A percentile compares a stretch with the other conserved stretches of the same genome.
Conservation (phyloP, 805 yeast genomes). For the Candida namnaoensis region DNA sequence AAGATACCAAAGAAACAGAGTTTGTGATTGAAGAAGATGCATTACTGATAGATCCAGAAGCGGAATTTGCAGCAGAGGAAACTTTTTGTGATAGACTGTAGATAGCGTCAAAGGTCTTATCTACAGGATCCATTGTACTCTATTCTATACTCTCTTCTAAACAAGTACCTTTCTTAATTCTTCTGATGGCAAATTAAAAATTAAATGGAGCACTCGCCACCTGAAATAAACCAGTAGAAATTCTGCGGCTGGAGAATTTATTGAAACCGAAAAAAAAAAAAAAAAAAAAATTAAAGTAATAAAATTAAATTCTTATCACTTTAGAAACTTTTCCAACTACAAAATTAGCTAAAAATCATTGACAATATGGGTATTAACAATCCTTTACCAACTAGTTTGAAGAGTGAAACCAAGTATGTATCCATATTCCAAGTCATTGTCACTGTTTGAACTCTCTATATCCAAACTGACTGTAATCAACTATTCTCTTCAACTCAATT, state of each 20-base stretch:
- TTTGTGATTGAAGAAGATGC: not conserved
- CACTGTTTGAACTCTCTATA: not conserved
- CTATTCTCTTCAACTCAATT: too few relatives aligned
- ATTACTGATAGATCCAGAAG: not conserved
- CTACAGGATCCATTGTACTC: not conserved
- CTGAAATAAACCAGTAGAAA: too few relatives aligned
- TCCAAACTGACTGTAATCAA: too few relatives aligned
- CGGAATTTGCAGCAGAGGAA: not conserved
- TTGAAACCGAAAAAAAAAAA: not conserved
- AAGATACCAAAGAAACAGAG: too few relatives aligned
- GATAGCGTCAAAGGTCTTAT: not conserved
- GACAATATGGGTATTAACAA: conserved; percentile 70
- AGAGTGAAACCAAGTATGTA: conserved; percentile 76
- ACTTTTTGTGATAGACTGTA: not conserved
- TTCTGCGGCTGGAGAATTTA: too few relatives aligned
- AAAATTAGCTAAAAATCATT: too few relatives aligned
- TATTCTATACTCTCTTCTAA: not conserved
- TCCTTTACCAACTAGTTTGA: conserved; percentile 88
- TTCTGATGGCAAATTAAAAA: too few relatives aligned
- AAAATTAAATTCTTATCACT: too few relatives aligned
- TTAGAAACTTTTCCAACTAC: too few relatives aligned
- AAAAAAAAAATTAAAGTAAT: too few relatives aligned
- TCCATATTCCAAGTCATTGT: not conserved
- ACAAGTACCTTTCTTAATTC: too few relatives aligned
- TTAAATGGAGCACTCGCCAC: too few relatives aligned